Base-by-base conservation (phyloP, 805 yeast species). In the Lachancea sp. region DNA sequence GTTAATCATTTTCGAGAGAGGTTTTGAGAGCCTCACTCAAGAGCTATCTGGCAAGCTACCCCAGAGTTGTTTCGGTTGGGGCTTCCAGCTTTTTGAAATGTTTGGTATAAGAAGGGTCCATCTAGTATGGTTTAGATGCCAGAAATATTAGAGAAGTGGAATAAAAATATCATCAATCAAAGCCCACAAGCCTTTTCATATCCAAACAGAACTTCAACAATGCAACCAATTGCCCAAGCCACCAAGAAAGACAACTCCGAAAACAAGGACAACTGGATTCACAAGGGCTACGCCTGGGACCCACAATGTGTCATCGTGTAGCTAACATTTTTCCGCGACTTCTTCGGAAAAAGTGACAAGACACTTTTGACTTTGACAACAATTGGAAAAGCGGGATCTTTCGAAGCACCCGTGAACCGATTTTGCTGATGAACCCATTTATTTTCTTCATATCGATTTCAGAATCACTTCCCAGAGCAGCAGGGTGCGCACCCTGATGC, bases 211-310 rank as follows among this genome's bases (percentile, higher is more conserved):
- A 33, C 11, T 13, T 11, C 31, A 29, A 29, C 20, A 44, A 47
- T 47, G 47, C 46, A 43, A 38, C 50, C 47, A 16, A 33, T 36
- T 31, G 34, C 44, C 30, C 47, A 47, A 32, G 47, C 50, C 26
- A 39, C 50, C 31, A 41, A 47, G 41, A 47, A 40, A n/a, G 50
- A 47, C 39, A 35, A 33, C 37, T 25, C 50, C 16, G 50, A 47
- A 26, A 44, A 44, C 47, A 47, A 47, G 27, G 50, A 47, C 40
- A 47, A 47, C 42, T 47, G 50, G 50, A 47, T 47, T 16, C 40
- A 39, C 19, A 41, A 42, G 22, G 50, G 50, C 17, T 43, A 43
- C 19, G 50, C 43, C 27, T 44, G 50, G 50, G 47, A 43, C 27
- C 49, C 50, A n/a, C 50, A 47, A 31, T 47, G 47, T 27, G 44